Conservation (phyloP, 2,329 filamentous ascomycete species). For the Dactylellina haptotyla region DNA sequence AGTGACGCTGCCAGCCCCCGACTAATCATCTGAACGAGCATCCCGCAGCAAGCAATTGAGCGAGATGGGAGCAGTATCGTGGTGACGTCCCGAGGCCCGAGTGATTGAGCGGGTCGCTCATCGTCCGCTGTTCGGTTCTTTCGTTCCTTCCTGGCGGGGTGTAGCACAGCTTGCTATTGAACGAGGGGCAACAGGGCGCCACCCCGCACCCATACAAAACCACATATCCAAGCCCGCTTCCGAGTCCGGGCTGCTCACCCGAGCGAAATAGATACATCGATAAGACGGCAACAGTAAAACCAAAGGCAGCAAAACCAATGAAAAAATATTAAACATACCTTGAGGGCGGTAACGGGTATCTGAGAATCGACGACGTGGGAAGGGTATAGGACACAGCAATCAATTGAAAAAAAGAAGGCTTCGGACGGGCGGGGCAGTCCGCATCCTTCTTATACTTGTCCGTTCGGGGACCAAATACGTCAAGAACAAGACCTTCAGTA, state of each 20-base stretch:
- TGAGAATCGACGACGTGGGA: background rate
- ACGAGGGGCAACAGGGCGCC: constrained; percentile 9
- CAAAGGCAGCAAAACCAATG: no score
- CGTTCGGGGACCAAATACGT: background rate
- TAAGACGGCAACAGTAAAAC: no score
- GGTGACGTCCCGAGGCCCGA: constrained; percentile 1
- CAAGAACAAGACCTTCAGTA: background rate
- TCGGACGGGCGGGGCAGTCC: constrained; percentile 8
- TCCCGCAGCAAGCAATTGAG: background rate
- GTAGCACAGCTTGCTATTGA: background rate
- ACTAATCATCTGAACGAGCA: no score
- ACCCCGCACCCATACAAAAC: constrained; percentile 25
- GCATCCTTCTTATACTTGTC: constrained; percentile 18
- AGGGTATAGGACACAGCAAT: background rate
- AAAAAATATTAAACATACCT: background rate
- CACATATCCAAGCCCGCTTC: background rate
- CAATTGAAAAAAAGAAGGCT: background rate
- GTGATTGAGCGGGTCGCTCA: background rate
- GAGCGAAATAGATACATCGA: no score
- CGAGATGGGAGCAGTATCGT: background rate
- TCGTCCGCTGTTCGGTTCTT: background rate
- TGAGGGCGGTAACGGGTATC: background rate
- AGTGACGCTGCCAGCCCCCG: no score
- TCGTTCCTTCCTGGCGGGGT: constrained; percentile 15
- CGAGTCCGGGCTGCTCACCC: no score